Percentiles rank a stretch among this genome's conserved stretches.
phyloP scores from a whole-genome alignment of 2,329 filamentous ascomycete genomes.

The Pseudocercospora eumusae region DNA sequence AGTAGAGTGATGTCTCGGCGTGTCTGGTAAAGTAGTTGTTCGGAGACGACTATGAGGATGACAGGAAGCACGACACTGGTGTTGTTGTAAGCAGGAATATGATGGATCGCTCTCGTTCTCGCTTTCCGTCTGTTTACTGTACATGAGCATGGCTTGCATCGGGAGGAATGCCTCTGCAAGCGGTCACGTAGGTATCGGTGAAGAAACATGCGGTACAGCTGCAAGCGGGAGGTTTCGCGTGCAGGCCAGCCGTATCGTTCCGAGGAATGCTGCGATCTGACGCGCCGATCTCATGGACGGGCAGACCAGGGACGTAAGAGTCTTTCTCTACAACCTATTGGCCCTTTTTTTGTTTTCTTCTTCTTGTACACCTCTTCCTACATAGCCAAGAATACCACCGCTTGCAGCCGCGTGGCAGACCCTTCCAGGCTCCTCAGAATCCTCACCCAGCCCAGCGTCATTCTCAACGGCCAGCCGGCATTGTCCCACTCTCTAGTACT shows the following conservation, averaged over 20 bases:
- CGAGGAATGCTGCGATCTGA: not conserved
- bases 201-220: not conserved
- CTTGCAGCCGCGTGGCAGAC: constrained; percentile 4
- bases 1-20: no score
- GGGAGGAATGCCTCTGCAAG: constrained; percentile 6
- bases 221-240: not conserved
- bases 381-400: not conserved
- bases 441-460: constrained; percentile 9
- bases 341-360: no score
- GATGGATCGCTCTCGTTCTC: not conserved
- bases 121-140: not conserved
- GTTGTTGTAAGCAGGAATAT: not conserved
- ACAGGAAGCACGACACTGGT: no score
- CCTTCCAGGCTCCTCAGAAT: not conserved
- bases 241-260: not conserved
- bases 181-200: no score
- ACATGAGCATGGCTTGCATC: constrained; percentile 1
- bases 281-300: not conserved
- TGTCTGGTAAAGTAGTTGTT: no score
- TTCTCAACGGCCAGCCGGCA: constrained; percentile 16
- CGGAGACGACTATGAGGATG: no score
- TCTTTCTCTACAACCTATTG: no score
- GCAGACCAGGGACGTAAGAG: not conserved
- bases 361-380: constrained; percentile 5
- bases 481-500: no score